These are phyloP conservation scores for Knoxia roxburghii DNA, from an alignment of 257 asterid genomes.

Conservation along the genomic window DNA sequence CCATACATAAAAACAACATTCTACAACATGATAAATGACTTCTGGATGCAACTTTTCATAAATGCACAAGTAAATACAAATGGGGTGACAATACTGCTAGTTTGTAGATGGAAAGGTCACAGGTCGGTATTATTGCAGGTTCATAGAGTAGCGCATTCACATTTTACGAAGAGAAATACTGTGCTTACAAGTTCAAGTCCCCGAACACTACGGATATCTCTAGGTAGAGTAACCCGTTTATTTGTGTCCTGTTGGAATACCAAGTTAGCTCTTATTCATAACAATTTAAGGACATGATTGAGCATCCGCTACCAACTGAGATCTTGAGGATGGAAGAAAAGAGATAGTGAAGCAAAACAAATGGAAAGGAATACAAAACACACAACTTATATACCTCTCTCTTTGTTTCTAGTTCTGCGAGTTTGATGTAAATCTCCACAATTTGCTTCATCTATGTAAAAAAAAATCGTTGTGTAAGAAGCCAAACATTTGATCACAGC, in stretches of 20 bases:
- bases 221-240: slow-evolving; percentile 72
- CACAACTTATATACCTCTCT: slow-evolving; percentile 55
- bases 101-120: neutral
- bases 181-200: slow-evolving; percentile 87
- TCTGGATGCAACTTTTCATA: neutral
- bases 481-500: slow-evolving; percentile 12
- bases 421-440: slow-evolving; percentile 97
- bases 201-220: slow-evolving; percentile 81
- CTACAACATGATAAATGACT: neutral
- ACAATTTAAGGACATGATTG: neutral
- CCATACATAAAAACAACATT: too few species aligned
- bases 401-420: slow-evolving; percentile 93
- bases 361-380: slow-evolving; percentile 8
- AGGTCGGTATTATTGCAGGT: neutral
- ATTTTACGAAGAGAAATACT: slow-evolving; percentile 3
- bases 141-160: neutral
- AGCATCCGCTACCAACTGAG: neutral
- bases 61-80: neutral
- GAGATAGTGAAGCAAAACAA: neutral
- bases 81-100: neutral
- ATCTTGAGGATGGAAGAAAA: slow-evolving; percentile 3
- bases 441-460: slow-evolving; percentile 81
- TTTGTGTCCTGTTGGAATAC: slow-evolving; percentile 71
- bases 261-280: slow-evolving; percentile 21
- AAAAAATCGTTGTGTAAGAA: slow-evolving; percentile 13